Evolutionary conservation across 495 filamentous ascomycete genomes (phyloP), one percentile per base, ranked within the genome.

Genomic region (Aspergillus diversus): DNA sequence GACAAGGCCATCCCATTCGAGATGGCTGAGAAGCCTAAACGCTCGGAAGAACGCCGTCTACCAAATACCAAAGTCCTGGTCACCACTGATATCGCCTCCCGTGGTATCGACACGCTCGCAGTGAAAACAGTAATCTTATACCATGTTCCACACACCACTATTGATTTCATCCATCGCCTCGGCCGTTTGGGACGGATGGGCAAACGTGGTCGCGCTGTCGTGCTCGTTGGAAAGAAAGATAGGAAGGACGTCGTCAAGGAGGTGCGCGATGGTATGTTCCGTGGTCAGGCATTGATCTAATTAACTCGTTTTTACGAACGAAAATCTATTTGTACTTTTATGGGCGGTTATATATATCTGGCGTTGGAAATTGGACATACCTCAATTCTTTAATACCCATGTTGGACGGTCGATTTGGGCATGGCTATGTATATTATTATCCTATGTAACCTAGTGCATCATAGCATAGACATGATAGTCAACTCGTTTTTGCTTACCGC

Each of bases 111-210:
- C 70, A 99, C 95, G 0, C 73, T 97, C n/a, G 90, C 91, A 5
- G 93, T 98, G 7, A 83, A 90, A 61, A 92, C 94, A 62, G 93
- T 98, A 12, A 85, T 99, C 50, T 76, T 99, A 33, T 97, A 96
- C 73, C 93, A 98, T 73, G 94, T 98, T 31, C 95, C 95, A 8
- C 94, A 97, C 69, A 94, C 89, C 3, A 95, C 92, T 0, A 92
- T 98, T 61, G 95, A 99, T 77, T 97, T 99, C 69, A 97, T 98
- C 69, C 95, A 98, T 73, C 89, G 96, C 17, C 82, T 98, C 21
- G 95, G 95, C 54, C 82, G 95, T 66, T 91, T 93, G 0, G 95
- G 95, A 16, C 83, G 95, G 34, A 97, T 98, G 95, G 92, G 92
- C 3, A 85, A 92, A 68, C 84, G 95, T 71, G 96, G 95, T 46